Base-by-base conservation (phyloP, 2,329 filamentous ascomycete genomes). In the Camillea tinctor region DNA sequence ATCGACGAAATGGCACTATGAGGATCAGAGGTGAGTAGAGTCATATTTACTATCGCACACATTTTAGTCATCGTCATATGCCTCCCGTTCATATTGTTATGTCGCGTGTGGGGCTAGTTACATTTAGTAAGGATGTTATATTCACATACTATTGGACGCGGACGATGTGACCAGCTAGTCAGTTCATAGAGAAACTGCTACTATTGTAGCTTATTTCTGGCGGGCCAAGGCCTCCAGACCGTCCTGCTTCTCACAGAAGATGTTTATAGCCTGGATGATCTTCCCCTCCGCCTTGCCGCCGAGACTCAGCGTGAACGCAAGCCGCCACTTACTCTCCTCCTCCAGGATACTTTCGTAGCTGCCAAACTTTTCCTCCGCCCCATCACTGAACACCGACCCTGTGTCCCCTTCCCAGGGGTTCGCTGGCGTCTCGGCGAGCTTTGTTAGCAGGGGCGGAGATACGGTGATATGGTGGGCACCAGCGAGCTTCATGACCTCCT, bases 391-490 rank as follows among this genome's bases (percentile, higher is more conserved):
- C 55, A 75, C 63, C 50, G 71, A 66, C 22, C 72, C 69, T 58
- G 74, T 54, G 36, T 73, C 64, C 1, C 72, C 72, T 26, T 71
- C 60, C 70, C 73, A 72, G 0, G 68, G 57, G 3, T 74, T 69
- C 5, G 71, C 65, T 0, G 75, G 67, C 13, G 76, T 75, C 13
- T 73, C 70, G 0, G 77, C 74, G n/a, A 86, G 75, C 36, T 79
- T 73, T 8, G 71, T 71, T 23, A 89, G 73, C 1, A 88, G 71
- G 0, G 72, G 73, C 0, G 85, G 84, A 0, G 84, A 77, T 40
- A 89, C 77, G 0, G 86, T 88, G 21, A 89, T 81, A 68, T 86
- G 82, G 44, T 85, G 75, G 1, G 82, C 80, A 0, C 85, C 84
- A 1, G 83, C 82, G 1, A 88, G 75, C 52, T 75, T 75, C 75